These are phyloP conservation scores for Echinochloa phyllopogon DNA, from an alignment of 176 grass and related monocot species.

Conservation along the genomic window DNA sequence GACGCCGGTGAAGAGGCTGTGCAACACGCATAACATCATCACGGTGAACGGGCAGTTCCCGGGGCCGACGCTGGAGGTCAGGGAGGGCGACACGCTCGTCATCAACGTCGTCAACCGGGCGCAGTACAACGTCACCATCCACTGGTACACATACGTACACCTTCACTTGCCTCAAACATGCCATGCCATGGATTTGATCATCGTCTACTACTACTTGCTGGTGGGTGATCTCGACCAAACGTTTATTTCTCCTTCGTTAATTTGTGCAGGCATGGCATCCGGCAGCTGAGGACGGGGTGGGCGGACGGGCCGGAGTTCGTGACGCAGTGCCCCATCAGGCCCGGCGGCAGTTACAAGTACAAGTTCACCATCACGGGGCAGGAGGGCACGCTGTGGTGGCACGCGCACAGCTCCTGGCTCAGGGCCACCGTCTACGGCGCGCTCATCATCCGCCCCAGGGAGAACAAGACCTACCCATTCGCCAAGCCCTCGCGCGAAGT, in stretches of 20 bases:
- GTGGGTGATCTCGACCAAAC: too few relatives aligned
- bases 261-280: conserved; percentile 63
- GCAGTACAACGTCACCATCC: conserved; percentile 72
- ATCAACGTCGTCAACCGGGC: conserved; percentile 70
- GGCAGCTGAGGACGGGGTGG: conserved; percentile 77
- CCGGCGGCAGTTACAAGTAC: conserved; percentile 81
- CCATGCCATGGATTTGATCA: too few relatives aligned
- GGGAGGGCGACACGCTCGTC: conserved; percentile 78
- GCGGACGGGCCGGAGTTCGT: conserved; percentile 82
- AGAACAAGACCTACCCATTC: conserved; percentile 63
- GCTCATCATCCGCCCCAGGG: conserved; percentile 67
- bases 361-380: conserved; percentile 67
- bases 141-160: conserved; percentile 55
- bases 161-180: background rate
- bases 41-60: conserved; percentile 86
- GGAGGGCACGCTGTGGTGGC: conserved; percentile 91
- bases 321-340: conserved; percentile 82
- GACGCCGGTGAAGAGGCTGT: conserved; percentile 94
- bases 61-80: conserved; percentile 79
- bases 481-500: conserved; percentile 60
- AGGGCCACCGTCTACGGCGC: conserved; percentile 80
- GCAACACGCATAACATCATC: conserved; percentile 71
- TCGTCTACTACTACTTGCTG: too few relatives aligned
- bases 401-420: conserved; percentile 92
- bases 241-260: too few relatives aligned